phyloP scores from a whole-genome alignment of 2,329 filamentous ascomycete species.

The Alternaria solani region DNA sequence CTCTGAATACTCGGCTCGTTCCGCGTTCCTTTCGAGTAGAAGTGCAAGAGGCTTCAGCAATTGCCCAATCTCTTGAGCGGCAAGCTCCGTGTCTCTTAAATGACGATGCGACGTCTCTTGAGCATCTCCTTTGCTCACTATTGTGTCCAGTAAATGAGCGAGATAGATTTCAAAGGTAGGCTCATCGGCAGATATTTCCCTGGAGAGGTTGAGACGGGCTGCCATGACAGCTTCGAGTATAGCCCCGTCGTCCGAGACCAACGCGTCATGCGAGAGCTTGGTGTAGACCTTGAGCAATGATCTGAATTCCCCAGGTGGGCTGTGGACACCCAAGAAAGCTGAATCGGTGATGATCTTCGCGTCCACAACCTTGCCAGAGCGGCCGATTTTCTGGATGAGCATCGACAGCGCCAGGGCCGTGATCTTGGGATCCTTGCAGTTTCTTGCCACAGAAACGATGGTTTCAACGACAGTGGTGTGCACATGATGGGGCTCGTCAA shows the following conservation, averaged over 20 bases:
- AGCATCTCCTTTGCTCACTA: conserved; percentile 89
- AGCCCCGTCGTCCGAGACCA: conserved; percentile 71
- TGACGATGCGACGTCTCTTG: conserved; percentile 75
- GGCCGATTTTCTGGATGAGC: conserved; percentile 93
- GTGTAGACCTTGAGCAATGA: conserved; percentile 85
- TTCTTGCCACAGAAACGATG: conserved; percentile 86
- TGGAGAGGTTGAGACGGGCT: conserved; percentile 81
- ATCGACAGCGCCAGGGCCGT: conserved; percentile 92
- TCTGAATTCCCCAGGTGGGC: conserved; percentile 82
- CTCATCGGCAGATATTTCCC: conserved; percentile 71
- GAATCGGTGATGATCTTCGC: conserved; percentile 85
- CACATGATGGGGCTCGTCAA: conserved; percentile 79
- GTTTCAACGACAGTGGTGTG: conserved; percentile 94
- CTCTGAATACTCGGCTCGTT: conserved; percentile 67
- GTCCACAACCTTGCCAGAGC: conserved; percentile 81
- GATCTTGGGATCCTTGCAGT: conserved; percentile 87
- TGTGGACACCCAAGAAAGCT: conserved; percentile 77
- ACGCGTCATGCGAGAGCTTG: conserved; percentile 75
- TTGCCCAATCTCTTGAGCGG: conserved; percentile 86
- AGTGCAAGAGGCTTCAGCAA: conserved; percentile 87
- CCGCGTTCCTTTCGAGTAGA: conserved; percentile 69
- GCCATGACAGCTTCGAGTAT: conserved; percentile 79
- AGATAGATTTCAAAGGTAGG: conserved; percentile 84
- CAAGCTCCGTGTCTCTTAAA: conserved; percentile 80
- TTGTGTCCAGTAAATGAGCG: conserved; percentile 80